Base-by-base conservation (phyloP, 2,329 filamentous ascomycete genomes). In the Claviceps africana region DNA sequence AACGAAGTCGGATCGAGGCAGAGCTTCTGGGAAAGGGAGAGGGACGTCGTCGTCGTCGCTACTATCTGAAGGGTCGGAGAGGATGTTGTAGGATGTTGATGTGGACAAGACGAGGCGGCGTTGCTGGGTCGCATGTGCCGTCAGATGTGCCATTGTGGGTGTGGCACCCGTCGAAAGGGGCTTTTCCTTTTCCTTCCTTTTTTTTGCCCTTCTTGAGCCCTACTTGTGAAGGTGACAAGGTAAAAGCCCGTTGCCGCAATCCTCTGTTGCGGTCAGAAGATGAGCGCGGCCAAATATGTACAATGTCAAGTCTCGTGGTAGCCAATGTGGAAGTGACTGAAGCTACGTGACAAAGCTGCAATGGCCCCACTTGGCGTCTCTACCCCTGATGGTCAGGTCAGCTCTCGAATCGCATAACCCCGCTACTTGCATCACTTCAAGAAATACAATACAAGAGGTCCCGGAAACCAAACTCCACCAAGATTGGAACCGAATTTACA, bases 21-120 rank as follows among this genome's bases (percentile, higher is more conserved):
- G 81, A 3, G 90, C 88, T 40, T 82, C 77, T 1, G 93, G 93
- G 70, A 95, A 97, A 13, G 93, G 93, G 5, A 97, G 81, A 21
- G 82, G 82, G 60, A 80, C 75, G 60, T 85, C 81, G 60, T 86
- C 56, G 44, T 62, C 48, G 50, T 48, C 47, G 42, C 21, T 25
- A 22, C 59, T 56, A 47, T 62, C 63, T 50, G 62, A 64, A 25
- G 51, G 47, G 52, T 48, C 45, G 47, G 54, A 56, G 35, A 46
- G 44, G 11, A 53, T 22, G 31, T 58, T 52, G 52, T 53, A 51
- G 15, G 51, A 46, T 35, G 53, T 33, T 39, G 53, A 53, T 7
- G 53, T 15, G 25, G 59, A 53, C 3, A 57, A 57, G 30, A 55
- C 45, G 17, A 58, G 56, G 31, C 58, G 56, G 30, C 58, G 52